Base-by-base conservation (phyloP, 495 filamentous ascomycete species). In the Chaetomidium leptoderma region DNA sequence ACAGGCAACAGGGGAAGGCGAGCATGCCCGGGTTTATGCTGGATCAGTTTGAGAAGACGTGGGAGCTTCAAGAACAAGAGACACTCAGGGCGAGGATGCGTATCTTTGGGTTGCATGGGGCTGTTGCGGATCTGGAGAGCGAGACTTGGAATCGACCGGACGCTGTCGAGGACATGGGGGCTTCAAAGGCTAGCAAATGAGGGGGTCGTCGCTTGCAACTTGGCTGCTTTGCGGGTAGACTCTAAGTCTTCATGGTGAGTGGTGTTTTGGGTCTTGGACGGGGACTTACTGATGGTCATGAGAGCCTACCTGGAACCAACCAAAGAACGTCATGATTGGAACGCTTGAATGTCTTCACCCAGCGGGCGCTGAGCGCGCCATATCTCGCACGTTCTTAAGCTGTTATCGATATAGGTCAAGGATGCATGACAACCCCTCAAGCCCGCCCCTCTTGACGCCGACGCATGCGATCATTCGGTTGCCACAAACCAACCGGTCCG, bases 101-200 rank as follows among this genome's bases (percentile, higher is more conserved):
- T 51, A 85, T 90, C 30, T 63, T 74, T 44, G 76, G 76, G 7
- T 70, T 91, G 40, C 70, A 85, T 32, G 67, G 66, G 11, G 66
- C 74, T 10, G 85, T 92, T 4, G 72, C 79, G 58, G 65, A 53
- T 44, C 66, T 96, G 40, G 91, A 95, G 73, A 75, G 78, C 58
- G 79, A 77, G 53, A 92, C 82, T 49, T 95, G 91, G 91, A 81
- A 93, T 74, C 71, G 82, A 53, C 65, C 69, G 19, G 85, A 82
- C 71, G 87, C 88, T 6, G 79, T 84, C 32, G 88, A 91, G 67
- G 86, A 91, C 70, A 64, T 83, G 39, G 88, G 89, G 6, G 79
- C 75, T 56, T 78, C 76, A 9, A 53, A 63, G 54, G 55, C 47
- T 2, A 57, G 59, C n/a, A 39, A 49, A n/a, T 63, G 50, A 60